A percentile compares a stretch with the other conserved stretches of the same genome.
Evolutionary conservation across 2,329 filamentous ascomycete genomes (phyloP).

Genomic region (Colletotrichum tropicicola): DNA sequence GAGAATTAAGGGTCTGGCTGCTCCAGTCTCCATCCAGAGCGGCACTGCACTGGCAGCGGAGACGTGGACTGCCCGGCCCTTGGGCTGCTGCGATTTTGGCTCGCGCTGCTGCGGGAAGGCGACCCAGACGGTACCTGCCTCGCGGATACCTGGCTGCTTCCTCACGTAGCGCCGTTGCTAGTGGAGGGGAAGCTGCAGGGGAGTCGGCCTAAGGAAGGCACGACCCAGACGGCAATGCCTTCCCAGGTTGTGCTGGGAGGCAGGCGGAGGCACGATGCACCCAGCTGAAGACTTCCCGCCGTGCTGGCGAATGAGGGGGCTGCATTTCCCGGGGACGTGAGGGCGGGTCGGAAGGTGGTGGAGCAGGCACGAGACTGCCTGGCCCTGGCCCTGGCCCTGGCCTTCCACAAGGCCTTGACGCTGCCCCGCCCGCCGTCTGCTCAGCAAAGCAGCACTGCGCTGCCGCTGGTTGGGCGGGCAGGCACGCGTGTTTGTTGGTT

Average conservation of each 20-base stretch:
- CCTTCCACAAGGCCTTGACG: not conserved
- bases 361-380: not conserved
- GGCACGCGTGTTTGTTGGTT: too few relatives aligned
- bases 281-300: not conserved
- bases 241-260: not conserved
- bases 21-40: not conserved
- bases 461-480: too few relatives aligned
- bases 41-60: not conserved
- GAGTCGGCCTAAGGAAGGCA: not conserved
- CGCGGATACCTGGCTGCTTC: not conserved
- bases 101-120: not conserved
- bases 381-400: not conserved
- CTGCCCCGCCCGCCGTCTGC: too few relatives aligned
- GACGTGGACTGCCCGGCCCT: too few relatives aligned
- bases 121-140: not conserved
- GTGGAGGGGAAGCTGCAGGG: conserved; percentile 9
- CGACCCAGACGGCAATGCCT: not conserved
- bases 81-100: too few relatives aligned
- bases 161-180: conserved; percentile 10
- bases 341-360: conserved; percentile 6
- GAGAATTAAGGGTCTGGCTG: conserved; percentile 5
- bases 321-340: not conserved
- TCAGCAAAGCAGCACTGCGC: too few relatives aligned
- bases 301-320: conserved; percentile 1
- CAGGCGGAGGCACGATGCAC: not conserved